These are phyloP conservation scores for Crinitomyces ghanaensis DNA, from an alignment of 805 yeast species.

Conservation along the genomic window DNA sequence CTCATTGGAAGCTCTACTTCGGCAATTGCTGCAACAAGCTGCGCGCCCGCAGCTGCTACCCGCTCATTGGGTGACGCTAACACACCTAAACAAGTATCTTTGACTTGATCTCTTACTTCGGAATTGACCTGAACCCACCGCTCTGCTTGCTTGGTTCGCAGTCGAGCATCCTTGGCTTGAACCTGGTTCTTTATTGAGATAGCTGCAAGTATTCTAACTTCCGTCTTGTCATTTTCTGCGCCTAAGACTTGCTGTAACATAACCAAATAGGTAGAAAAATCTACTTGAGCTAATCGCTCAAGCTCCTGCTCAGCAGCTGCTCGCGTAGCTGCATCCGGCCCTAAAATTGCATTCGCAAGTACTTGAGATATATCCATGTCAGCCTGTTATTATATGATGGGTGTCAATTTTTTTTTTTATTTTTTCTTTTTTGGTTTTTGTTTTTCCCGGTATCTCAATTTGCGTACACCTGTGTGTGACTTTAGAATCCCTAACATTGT, in stretches of 20 bases:
- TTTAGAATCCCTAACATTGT: no score
- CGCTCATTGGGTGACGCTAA: conserved; percentile 56
- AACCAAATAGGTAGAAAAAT: conserved; percentile 62
- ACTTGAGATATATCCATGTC: conserved; percentile 48
- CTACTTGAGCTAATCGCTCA: conserved; percentile 54
- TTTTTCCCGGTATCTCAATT: no score
- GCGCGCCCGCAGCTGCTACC: conserved; percentile 84
- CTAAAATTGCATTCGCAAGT: conserved; percentile 69
- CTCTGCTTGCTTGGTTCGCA: conserved; percentile 46
- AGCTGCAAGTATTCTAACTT: conserved; percentile 88
- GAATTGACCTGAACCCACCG: conserved; percentile 63
- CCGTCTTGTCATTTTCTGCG: conserved; percentile 50
- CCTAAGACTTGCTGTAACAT: conserved; percentile 62
- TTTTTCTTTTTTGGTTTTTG: neutral
- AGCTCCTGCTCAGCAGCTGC: conserved; percentile 71
- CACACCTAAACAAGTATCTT: conserved; percentile 46
- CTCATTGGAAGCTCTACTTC: conserved; percentile 80
- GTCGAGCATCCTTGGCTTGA: conserved; percentile 63
- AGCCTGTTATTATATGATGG: neutral
- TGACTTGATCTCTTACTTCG: conserved; percentile 49
- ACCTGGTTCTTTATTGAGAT: conserved; percentile 78
- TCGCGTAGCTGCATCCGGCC: conserved; percentile 49
- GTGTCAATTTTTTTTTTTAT: neutral
- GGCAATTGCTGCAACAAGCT: conserved; percentile 94
- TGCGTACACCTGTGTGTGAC: no score